phyloP scores from a whole-genome alignment of 768 basidiomycete genomes.

The Leccinum uliginosum region DNA sequence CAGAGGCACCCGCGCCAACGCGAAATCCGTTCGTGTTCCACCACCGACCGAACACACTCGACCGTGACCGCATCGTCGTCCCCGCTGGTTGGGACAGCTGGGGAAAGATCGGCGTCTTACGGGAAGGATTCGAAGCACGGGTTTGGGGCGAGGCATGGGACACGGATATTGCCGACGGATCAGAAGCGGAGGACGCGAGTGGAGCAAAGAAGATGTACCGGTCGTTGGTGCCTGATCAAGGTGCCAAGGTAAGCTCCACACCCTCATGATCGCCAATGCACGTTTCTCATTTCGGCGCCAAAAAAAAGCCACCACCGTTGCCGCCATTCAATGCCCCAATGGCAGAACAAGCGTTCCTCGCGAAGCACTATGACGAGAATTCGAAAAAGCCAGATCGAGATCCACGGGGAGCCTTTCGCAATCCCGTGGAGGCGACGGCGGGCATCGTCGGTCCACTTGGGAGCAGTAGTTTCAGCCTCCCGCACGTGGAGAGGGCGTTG shows the following conservation, averaged over 20 bases:
- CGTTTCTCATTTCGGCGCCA: neutral
- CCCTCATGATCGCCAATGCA: neutral
- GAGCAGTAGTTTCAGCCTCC: conserved; percentile 79
- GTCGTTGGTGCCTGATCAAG: conserved; percentile 70
- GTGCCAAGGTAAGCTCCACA: conserved; percentile 52
- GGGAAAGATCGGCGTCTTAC: conserved; percentile 88
- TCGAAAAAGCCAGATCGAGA: conserved; percentile 87
- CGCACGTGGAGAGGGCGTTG: conserved; percentile 83
- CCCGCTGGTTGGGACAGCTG: conserved; percentile 98
- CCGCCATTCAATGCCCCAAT: conserved; percentile 78
- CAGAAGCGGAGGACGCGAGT: conserved; percentile 35
- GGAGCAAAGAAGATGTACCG: conserved; percentile 68
- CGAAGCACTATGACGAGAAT: conserved; percentile 88
- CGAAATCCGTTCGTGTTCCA: conserved; percentile 85
- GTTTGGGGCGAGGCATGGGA: conserved; percentile 80
- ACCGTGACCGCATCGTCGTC: conserved; percentile 87
- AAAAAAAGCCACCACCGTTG: conserved; percentile 57
- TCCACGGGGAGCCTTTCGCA: conserved; percentile 83
- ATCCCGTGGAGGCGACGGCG: conserved; percentile 55
- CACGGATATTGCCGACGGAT: conserved; percentile 53
- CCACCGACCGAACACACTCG: conserved; percentile 85
- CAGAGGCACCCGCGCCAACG: conserved; percentile 43
- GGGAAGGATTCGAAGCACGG: conserved; percentile 88
- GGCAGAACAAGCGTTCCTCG: conserved; percentile 87
- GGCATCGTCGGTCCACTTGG: conserved; percentile 94